A percentile compares a stretch with the other conserved stretches of the same genome.
phyloP scores from a whole-genome alignment of 2,329 filamentous ascomycete species.

The Trichoderma guizhouense region DNA sequence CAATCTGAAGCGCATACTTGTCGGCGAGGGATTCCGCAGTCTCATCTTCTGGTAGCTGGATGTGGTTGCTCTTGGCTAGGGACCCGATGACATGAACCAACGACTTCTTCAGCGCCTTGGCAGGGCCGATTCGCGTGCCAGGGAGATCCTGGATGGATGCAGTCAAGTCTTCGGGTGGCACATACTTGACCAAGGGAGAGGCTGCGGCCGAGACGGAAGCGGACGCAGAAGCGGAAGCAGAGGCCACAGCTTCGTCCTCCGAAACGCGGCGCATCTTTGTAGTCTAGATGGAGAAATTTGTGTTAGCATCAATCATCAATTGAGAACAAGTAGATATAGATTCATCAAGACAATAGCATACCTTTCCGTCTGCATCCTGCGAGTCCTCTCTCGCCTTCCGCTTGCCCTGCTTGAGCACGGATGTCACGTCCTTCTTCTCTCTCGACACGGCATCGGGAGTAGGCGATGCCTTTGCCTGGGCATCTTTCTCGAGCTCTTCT shows the following conservation, averaged over 20 bases:
- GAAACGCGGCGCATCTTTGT: conserved; percentile 52
- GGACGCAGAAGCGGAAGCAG: conserved; percentile 28
- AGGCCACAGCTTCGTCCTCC: conserved; percentile 37
- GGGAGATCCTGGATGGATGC: conserved; percentile 54
- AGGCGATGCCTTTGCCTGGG: conserved; percentile 39
- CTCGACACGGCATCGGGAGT: conserved; percentile 41
- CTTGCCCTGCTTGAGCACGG: conserved; percentile 45
- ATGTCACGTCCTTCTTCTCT: conserved; percentile 51
- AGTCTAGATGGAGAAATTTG: conserved; percentile 32
- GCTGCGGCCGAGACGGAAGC: conserved; percentile 29
- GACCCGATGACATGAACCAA: conserved; percentile 63
- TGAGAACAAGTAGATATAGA: neutral
- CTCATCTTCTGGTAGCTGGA: conserved; percentile 60
- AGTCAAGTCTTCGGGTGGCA: conserved; percentile 50
- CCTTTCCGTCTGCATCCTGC: conserved; percentile 50
- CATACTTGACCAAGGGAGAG: conserved; percentile 37
- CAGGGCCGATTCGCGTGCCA: conserved; percentile 63
- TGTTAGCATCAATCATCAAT: conserved; percentile 17
- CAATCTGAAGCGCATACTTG: conserved; percentile 72
- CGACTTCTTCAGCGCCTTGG: conserved; percentile 66
- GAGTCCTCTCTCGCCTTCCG: conserved; percentile 57
- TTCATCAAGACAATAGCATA: conserved; percentile 25
- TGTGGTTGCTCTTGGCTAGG: conserved; percentile 63
- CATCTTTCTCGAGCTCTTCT: conserved; percentile 54
- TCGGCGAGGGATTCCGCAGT: conserved; percentile 64